Evolutionary conservation across 106 monocot genomes (phyloP).

Genomic region (Phalaenopsis equestris): DNA sequence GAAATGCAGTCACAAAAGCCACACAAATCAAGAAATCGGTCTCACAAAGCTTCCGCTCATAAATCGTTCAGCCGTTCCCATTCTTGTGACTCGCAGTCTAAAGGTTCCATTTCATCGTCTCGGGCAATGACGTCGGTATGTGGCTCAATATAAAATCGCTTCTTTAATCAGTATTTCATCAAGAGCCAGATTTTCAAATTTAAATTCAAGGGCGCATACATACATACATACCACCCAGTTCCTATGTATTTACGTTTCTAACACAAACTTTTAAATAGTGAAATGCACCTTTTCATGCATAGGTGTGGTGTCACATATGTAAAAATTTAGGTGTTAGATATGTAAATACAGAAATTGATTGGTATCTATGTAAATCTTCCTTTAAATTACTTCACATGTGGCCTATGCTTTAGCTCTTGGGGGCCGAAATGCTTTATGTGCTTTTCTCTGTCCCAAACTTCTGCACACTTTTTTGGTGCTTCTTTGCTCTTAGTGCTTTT

Average conservation of each 20-base stretch:
- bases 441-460: background rate
- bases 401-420: background rate
- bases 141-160: background rate
- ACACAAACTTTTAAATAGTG: no score
- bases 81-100: conserved; percentile 50
- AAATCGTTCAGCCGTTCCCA: conserved; percentile 34
- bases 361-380: no score
- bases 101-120: conserved; percentile 39
- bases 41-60: conserved; percentile 29
- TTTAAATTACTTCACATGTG: background rate
- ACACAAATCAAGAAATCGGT: conserved; percentile 33
- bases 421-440: background rate
- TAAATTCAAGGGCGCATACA: background rate
- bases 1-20: conserved; percentile 41
- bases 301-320: no score
- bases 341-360: no score
- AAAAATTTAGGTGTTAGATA: no score
- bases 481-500: background rate
- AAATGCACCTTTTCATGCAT: no score
- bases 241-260: no score
- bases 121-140: conserved; percentile 38
- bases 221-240: no score
- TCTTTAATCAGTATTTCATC: background rate
- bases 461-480: background rate
- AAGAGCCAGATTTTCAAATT: background rate